Evolutionary conservation across 2,329 filamentous ascomycete species (phyloP), one percentile per base, ranked within the genome.

Genomic region (Monosporascus sp.): DNA sequence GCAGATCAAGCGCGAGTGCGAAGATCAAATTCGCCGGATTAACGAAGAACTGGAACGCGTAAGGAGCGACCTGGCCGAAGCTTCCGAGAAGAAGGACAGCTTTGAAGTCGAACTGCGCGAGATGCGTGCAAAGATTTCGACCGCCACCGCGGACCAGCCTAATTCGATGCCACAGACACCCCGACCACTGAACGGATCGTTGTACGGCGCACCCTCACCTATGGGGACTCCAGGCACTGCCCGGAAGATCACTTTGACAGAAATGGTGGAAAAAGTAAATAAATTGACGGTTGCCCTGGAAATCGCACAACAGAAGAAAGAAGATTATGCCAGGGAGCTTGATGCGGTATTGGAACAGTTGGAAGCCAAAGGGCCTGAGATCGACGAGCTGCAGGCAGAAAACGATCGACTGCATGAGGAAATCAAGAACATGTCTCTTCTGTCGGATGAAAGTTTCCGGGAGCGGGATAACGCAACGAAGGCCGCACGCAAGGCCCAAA

Each of bases 291-390:
- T 83, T 52, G 82, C 89, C 62, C 78, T 97, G 37, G 84, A 86
- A 3, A 82, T 79, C 3, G 89, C 96, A 69, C 86, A 86, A 66
- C 81, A 88, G 54, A 83, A 85, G 22, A 91, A 84, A 61, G 84
- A 88, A 58, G 84, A 90, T 65, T 82, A 97, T 11, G 81, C 83
- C 18, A 81, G 85, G 38, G 85, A 93, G 45, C 76, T 97, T 45
- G 90, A 97, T 59, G 89, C 94, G 55, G 89, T 97, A 75, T 83
- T 97, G 54, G 81, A 85, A 38, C 87, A 92, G 54, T 74, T 97
- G 38, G 92, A 99, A 68, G 86, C 86, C 24, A 92, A 89, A 68
- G 86, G 87, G 26, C 94, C 94, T 0, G 91, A 97, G 65, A 83
- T 97, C 31, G 86, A 96, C 57, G 92, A 97, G 61, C 76, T 96